Percentiles rank a stretch among this genome's conserved stretches.
Conservation (phyloP, 805 yeast species). For the Schizosaccharomyces octosporus region DNA sequence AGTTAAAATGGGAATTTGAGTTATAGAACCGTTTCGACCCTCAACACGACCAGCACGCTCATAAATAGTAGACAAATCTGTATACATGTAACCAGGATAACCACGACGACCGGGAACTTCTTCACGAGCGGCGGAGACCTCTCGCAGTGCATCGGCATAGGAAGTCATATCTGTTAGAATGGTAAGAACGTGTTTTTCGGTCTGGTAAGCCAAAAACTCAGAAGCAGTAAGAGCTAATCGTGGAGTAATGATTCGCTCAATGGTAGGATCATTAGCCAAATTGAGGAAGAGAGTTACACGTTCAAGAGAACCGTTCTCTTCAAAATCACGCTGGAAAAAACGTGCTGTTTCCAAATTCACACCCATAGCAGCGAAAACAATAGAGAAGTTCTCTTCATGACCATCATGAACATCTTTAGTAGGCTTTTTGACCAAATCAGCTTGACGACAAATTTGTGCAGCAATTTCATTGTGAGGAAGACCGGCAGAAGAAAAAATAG, state of each 20-base stretch:
- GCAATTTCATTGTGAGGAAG: constrained; percentile 98
- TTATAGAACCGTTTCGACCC: constrained; percentile 97
- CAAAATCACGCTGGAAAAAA: constrained; percentile 96
- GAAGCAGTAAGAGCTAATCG: constrained; percentile 97
- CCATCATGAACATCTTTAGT: constrained; percentile 99
- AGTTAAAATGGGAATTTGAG: constrained; percentile 94
- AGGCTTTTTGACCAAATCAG: constrained; percentile 85
- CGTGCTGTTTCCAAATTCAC: constrained; percentile 95
- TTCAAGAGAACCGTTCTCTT: constrained; percentile 94
- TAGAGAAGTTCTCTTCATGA: constrained; percentile 96
- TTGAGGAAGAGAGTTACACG: constrained; percentile 91
- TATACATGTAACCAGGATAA: constrained; percentile 99
- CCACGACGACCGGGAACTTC: constrained; percentile 99
- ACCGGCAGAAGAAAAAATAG: constrained; percentile 97
- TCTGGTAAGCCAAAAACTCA: constrained; percentile 93
- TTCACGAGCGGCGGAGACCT: constrained; percentile 98
- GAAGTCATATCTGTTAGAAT: constrained; percentile 98
- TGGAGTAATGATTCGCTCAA: constrained; percentile 97
- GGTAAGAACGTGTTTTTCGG: constrained; percentile 95
- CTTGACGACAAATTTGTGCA: constrained; percentile 98
- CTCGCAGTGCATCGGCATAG: constrained; percentile 98
- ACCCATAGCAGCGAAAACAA: constrained; percentile 99
- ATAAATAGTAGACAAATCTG: constrained; percentile 94
- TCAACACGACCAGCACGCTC: constrained; percentile 99
- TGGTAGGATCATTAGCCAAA: constrained; percentile 97